Conservation (phyloP, 495 filamentous ascomycete genomes). For the Tetracladium marchalianum region DNA sequence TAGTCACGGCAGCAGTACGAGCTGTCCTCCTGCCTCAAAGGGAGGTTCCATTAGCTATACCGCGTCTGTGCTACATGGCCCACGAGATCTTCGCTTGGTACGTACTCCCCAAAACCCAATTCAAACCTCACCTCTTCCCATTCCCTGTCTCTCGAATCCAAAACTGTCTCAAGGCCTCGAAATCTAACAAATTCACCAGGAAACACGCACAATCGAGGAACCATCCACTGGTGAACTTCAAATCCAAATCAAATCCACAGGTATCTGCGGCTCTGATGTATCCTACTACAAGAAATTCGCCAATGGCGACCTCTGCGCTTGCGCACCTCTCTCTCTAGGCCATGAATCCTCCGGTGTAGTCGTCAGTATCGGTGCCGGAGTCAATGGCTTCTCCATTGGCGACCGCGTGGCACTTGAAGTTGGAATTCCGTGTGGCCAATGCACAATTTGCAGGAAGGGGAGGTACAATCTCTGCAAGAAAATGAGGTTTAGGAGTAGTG, state of each 20-base stretch:
- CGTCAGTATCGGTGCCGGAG: constrained; percentile 48
- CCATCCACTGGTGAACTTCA: constrained; percentile 52
- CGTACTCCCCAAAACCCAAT: constrained; percentile 6
- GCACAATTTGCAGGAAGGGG: constrained; percentile 61
- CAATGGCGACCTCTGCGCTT: constrained; percentile 73
- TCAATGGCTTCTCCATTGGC: constrained; percentile 45
- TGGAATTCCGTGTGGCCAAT: constrained; percentile 70
- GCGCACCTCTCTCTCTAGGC: constrained; percentile 61
- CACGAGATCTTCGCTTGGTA: constrained; percentile 41
- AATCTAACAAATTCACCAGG: constrained; percentile 26
- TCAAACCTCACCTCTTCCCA: not conserved
- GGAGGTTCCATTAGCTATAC: constrained; percentile 1
- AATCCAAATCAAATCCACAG: constrained; percentile 62
- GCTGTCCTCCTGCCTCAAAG: constrained; percentile 5
- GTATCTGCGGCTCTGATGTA: constrained; percentile 76
- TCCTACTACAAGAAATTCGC: constrained; percentile 80
- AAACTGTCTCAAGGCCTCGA: constrained; percentile 21
- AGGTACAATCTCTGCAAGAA: constrained; percentile 82
- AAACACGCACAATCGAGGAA: constrained; percentile 35
- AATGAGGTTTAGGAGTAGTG: constrained; percentile 76
- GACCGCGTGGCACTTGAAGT: constrained; percentile 87
- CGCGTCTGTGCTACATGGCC: constrained; percentile 42
- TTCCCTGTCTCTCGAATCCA: constrained; percentile 9
- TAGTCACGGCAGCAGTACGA: constrained; percentile 1
- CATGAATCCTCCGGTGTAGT: constrained; percentile 72